These are phyloP conservation scores for Hygrocybe punicea DNA, from an alignment of 768 basidiomycete genomes.

Conservation along the genomic window DNA sequence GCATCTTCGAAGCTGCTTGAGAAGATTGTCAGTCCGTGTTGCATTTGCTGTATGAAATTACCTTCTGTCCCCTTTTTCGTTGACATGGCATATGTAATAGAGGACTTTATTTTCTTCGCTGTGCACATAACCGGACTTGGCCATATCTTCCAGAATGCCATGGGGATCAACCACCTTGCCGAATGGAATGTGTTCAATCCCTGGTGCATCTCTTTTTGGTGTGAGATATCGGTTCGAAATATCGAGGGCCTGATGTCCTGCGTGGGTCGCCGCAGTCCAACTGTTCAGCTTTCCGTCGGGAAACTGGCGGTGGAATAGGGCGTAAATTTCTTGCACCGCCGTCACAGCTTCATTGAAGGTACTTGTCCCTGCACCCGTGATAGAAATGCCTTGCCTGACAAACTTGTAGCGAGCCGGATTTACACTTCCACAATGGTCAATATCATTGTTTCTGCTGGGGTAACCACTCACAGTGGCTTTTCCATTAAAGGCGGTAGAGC, in stretches of 20 bases:
- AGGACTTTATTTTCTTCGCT: background rate
- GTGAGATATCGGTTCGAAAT: background rate
- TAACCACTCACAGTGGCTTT: background rate
- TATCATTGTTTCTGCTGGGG: background rate
- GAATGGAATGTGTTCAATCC: background rate
- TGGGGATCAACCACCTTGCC: background rate
- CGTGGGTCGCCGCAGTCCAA: background rate
- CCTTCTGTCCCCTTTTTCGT: background rate
- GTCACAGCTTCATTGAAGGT: background rate
- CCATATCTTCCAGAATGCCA: background rate
- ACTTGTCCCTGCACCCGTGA: background rate
- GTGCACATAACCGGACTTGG: background rate
- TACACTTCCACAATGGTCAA: background rate
- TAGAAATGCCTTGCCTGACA: background rate
- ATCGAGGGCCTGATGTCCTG: background rate
- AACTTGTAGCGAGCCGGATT: background rate
- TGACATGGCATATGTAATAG: background rate
- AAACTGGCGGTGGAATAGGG: background rate
- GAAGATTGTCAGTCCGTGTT: background rate
- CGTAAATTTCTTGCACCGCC: background rate
- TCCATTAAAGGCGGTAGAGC: background rate
- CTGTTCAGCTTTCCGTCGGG: background rate
- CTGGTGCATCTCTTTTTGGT: background rate
- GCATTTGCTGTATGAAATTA: background rate
- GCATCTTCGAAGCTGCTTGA: background rate